Base-by-base conservation (phyloP, 2,329 filamentous ascomycete genomes). In the Dryadomyces sulphureus region DNA sequence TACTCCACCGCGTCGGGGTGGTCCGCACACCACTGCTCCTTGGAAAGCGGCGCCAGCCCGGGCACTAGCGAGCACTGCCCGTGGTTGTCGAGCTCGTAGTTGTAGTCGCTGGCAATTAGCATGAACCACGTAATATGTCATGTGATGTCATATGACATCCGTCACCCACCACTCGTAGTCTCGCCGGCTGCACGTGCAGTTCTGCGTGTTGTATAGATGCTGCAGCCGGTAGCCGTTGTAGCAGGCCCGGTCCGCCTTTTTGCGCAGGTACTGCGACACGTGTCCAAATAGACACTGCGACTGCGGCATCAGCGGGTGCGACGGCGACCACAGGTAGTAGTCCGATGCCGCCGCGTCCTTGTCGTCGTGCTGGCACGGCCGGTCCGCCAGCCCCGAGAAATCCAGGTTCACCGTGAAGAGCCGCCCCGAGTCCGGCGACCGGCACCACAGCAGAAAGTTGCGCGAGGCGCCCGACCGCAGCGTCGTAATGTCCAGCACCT, bases 241-340 rank as follows among this genome's bases (percentile, higher is more conserved):
- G 67, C 92, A 98, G 41, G 81, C 66, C 19, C 72, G 70, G 16
- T 80, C 77, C n/a, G 71, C 64, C 62, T 84, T 89, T 74, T 96
- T 98, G 60, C 92, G 85, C 56, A 94, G 77, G 57, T 95, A 98
- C 57, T 85, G 76, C 25, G 89, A 79, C 48, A 85, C 75, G 59
- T 96, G 93, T 1, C 92, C 92, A 57, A 98, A 98, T 2, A 98
- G 71, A 62, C 92, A 98, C 54, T 88, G 78, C 52, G 87, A 71
- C 8, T 83, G 66, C 53, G 84, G 75, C 49, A 81, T 49, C 47
- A 54, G 66, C 3, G 92, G 92, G 60, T 96, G 92, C 55, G 77
- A 79, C 3, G 92, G 90, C 41, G 77, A 77, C 90, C 90, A 98
- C 5, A 93, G 65, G 50, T 84, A 75, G 63, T 95, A 98, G 63